Percentiles rank a stretch among this genome's conserved stretches.
Conservation (phyloP, 371 early-diverging fungal genomes). For the Mortierella sp. region DNA sequence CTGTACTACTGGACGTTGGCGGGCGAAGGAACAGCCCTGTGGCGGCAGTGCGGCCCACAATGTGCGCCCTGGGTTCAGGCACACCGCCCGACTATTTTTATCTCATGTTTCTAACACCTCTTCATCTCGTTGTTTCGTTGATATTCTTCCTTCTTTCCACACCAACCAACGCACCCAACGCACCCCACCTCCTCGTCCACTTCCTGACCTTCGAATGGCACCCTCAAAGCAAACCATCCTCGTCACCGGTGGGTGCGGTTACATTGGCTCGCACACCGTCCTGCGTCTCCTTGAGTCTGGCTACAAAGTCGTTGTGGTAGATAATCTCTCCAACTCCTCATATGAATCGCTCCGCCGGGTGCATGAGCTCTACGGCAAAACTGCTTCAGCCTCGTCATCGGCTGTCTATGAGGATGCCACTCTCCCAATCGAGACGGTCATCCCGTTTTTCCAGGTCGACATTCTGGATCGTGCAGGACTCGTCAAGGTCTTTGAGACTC, state of each 20-base stretch:
- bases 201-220: conserved; percentile 24
- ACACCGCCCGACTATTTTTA: too few relatives aligned
- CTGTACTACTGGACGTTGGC: too few relatives aligned
- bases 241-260: conserved; percentile 93
- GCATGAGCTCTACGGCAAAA: conserved; percentile 47
- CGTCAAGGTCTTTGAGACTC: conserved; percentile 70
- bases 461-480: conserved; percentile 72
- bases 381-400: conserved; percentile 12
- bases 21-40: too few relatives aligned
- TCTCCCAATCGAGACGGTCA: conserved; percentile 73
- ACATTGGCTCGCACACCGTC: conserved; percentile 91
- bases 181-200: neutral
- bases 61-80: too few relatives aligned
- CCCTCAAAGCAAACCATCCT: conserved; percentile 64
- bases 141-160: neutral
- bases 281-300: conserved; percentile 78
- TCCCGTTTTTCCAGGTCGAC: conserved; percentile 79
- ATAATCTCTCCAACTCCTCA: conserved; percentile 80
- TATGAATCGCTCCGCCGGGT: conserved; percentile 67
- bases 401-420: conserved; percentile 63
- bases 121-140: too few relatives aligned
- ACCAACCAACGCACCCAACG: neutral
- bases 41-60: too few relatives aligned
- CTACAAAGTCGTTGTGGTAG: conserved; percentile 81
- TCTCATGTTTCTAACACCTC: too few relatives aligned